These are phyloP conservation scores for Geotrichum aggregatum DNA, from an alignment of 1,139 yeast genomes.

Conservation along the genomic window DNA sequence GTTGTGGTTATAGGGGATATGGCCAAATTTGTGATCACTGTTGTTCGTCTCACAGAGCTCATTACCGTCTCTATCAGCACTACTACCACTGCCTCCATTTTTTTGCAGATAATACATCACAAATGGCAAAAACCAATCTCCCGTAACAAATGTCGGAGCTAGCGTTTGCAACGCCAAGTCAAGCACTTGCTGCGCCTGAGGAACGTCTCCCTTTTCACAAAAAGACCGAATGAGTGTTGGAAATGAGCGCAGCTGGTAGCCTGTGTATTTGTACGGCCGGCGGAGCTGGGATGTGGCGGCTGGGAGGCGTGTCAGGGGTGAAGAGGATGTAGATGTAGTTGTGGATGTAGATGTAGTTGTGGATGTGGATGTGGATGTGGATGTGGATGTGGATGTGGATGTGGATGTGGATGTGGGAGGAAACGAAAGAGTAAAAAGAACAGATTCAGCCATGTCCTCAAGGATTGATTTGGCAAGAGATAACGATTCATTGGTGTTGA, in stretches of 20 bases:
- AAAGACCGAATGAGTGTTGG: not conserved
- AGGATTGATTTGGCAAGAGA: slow-evolving; percentile 14
- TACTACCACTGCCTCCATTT: too few species aligned
- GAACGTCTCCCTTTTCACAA: slow-evolving; percentile 6
- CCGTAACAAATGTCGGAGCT: slow-evolving; percentile 21
- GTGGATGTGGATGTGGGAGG: too few species aligned
- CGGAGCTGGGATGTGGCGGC: not conserved
- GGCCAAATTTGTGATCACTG: too few species aligned
- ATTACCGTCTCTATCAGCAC: too few species aligned
- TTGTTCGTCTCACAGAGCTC: too few species aligned
- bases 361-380: too few species aligned
- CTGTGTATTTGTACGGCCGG: slow-evolving; percentile 5
- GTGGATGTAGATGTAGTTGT: not conserved
- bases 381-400: too few species aligned
- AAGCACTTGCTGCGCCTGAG: slow-evolving; percentile 25
- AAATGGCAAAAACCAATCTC: slow-evolving; percentile 24
- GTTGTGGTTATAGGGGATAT: too few species aligned
- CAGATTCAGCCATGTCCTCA: slow-evolving; percentile 1
- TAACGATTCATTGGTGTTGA: slow-evolving; percentile 10
- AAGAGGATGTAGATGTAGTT: too few species aligned
- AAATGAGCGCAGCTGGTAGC: slow-evolving; percentile 1
- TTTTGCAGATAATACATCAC: slow-evolving; percentile 22
- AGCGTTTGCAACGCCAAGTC: slow-evolving; percentile 15
- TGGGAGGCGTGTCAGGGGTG: too few species aligned
- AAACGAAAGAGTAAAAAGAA: not conserved